Evolutionary conservation across 139 green algal species (phyloP), one percentile per base, ranked within the genome.

Genomic region (Tetradesmus obliquus): DNA sequence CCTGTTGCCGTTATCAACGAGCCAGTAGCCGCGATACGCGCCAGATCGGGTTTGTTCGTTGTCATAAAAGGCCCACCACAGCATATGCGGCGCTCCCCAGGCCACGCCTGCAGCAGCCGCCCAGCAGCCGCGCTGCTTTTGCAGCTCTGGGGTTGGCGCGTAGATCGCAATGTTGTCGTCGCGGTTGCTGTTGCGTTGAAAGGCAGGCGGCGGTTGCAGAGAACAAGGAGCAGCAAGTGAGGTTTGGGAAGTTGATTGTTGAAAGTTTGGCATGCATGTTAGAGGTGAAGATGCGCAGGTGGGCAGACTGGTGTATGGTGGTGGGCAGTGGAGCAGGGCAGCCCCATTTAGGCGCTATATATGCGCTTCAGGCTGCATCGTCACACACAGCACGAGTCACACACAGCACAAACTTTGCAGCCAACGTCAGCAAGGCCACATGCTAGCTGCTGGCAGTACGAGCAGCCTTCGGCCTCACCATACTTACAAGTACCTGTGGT

Each of bases 61-160:
- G 55, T 91, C 87, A 3, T 91, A 85, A 20, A 91, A 91, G 3
- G 72, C 74, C 87, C 87, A 91, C 87, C 87, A 91, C 51, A 91
- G 57, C 87, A 91, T 91, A n/a, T 91, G 79, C 20, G 72, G 74
- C 12, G 87, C 24, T 5, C 87, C 87, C 87, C 87, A 91, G 3
- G 87, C 87, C 0, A 91, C 74, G 72, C 87, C 87, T 5, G 74
- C 13, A 5, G 87, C 87, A 1, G 87, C 87, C 2, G 87, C 87
- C 87, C 87, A 91, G 55, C 72, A 82, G 20, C 66, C 87, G 7
- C 87, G 72, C 87, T 85, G 69, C 74, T 74, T 85, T 17, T 91
- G 87, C 15, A 84, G 24, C 87, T 91, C 87, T 7, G 87, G 87
- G 8, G 87, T 91, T 10, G 87, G 87, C 3, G 87, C 87, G 4